Evolutionary conservation across 768 basidiomycete genomes (phyloP), one percentile per base, ranked within the genome.

Genomic region (Calocera cornea): DNA sequence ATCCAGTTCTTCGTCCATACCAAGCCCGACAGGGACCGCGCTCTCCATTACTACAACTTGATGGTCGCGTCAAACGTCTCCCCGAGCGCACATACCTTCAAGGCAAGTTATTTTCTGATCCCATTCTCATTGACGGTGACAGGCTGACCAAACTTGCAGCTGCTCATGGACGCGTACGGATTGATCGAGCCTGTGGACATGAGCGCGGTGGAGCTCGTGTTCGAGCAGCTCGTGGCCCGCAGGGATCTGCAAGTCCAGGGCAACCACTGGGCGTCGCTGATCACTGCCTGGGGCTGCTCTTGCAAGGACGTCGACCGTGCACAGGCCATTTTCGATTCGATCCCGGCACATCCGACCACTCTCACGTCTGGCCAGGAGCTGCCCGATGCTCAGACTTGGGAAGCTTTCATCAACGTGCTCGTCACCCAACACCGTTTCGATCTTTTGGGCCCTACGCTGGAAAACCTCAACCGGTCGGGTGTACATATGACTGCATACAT

Each of bases 401-500:
- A 99, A 75, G 86, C 94, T 0, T 79, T 98, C 71, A 83, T 97
- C 80, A 94, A 90, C 75, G 89, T 89, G 33, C 78, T 95, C 44
- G 86, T 92, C 54, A 87, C 85, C 2, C 85, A 87, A 74, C 87
- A 86, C 38, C 86, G 88, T 17, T 80, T 87, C 65, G 92, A 94
- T 70, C 83, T 94, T 54, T 82, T 94, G 29, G 86, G 87, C 0
- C 72, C 77, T 19, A 93, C 91, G 74, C 75, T 88, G 38, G 74
- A 78, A 34, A 83, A 84, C 67, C 85, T 97, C 79, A 78, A 77
- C 27, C 71, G 77, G 1, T 79, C 82, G 5, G 85, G 85, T 34
- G 84, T 94, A 8, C 88, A 89, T 72, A 88, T 93, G 85, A 97
- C 95, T 1, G 94, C 95, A 5, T 99, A 99, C 77, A 90, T 97